These are phyloP conservation scores for Phialophora expanda DNA, from an alignment of 2,329 filamentous ascomycete species.

Conservation along the genomic window DNA sequence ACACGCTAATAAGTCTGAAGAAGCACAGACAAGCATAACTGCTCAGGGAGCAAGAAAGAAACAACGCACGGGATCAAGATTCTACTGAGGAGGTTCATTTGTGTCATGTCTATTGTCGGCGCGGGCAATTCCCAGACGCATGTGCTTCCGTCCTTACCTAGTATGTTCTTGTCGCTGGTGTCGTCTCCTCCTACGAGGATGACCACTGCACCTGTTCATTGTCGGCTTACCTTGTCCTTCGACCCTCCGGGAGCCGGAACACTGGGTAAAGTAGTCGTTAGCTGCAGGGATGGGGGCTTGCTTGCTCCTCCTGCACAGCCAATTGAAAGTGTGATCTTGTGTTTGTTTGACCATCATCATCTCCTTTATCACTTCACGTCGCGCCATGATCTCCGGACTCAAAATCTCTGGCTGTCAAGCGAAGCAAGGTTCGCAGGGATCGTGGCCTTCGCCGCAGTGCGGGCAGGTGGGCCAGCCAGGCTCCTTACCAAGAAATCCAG, in stretches of 20 bases:
- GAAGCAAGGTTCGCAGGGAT: slow-evolving; percentile 7
- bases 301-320: background rate
- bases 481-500: slow-evolving; percentile 26
- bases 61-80: background rate
- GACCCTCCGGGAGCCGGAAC: background rate
- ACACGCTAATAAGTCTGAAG: background rate
- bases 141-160: background rate
- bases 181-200: slow-evolving; percentile 1
- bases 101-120: background rate
- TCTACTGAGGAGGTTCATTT: background rate
- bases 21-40: background rate
- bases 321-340: background rate
- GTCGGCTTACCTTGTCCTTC: background rate
- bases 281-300: background rate
- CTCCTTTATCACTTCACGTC: background rate
- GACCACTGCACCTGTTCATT: background rate
- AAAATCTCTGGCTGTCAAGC: background rate
- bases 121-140: slow-evolving; percentile 1
- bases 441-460: slow-evolving; percentile 6
- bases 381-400: too few relatives aligned
- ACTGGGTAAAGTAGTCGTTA: background rate
- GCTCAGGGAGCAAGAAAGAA: background rate
- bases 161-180: background rate
- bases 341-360: background rate
- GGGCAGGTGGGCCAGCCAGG: slow-evolving; percentile 15